Evolutionary conservation across 495 filamentous ascomycete species (phyloP).

Genomic region (Filosporella fistucella): DNA sequence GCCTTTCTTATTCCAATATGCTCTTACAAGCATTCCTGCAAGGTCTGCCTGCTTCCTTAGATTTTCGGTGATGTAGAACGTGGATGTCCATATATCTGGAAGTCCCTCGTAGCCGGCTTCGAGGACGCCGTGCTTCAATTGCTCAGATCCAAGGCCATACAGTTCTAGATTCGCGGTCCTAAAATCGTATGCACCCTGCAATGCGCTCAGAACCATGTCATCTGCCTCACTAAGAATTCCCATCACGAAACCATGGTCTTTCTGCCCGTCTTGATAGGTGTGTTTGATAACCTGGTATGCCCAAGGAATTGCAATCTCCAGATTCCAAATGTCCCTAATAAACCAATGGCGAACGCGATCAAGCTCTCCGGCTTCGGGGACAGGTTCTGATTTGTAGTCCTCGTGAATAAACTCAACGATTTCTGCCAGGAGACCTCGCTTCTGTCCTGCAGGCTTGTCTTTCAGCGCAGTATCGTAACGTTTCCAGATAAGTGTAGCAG

Average conservation of each 20-base stretch:
- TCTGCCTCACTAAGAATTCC: slow-evolving; percentile 66
- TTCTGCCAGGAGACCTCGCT: slow-evolving; percentile 57
- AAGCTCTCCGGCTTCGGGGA: slow-evolving; percentile 52
- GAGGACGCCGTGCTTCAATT: slow-evolving; percentile 65
- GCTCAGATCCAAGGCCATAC: slow-evolving; percentile 67
- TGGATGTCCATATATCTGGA: slow-evolving; percentile 79
- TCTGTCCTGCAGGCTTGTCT: slow-evolving; percentile 37
- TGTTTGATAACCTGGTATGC: slow-evolving; percentile 67
- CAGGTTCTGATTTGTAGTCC: slow-evolving; percentile 59
- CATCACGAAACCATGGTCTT: slow-evolving; percentile 41
- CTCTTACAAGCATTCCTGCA: slow-evolving; percentile 29
- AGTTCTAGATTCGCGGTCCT: slow-evolving; percentile 56
- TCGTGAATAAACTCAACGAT: slow-evolving; percentile 67
- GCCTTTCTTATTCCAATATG: slow-evolving; percentile 16
- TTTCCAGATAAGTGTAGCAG: slow-evolving; percentile 79
- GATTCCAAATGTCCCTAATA: slow-evolving; percentile 64
- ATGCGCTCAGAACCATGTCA: slow-evolving; percentile 66
- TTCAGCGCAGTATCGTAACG: slow-evolving; percentile 57
- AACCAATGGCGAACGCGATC: slow-evolving; percentile 81
- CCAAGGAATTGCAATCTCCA: slow-evolving; percentile 74
- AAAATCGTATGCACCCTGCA: slow-evolving; percentile 72
- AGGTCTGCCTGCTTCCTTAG: slow-evolving; percentile 50
- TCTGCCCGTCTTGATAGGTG: slow-evolving; percentile 49
- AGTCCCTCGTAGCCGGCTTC: slow-evolving; percentile 54
- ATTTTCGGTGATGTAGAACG: slow-evolving; percentile 51